A percentile compares a stretch with the other conserved stretches of the same genome.
These are phyloP conservation scores for Radiomyces spectabilis DNA, from an alignment of 192 early-diverging fungal genomes.

Conservation along the genomic window DNA sequence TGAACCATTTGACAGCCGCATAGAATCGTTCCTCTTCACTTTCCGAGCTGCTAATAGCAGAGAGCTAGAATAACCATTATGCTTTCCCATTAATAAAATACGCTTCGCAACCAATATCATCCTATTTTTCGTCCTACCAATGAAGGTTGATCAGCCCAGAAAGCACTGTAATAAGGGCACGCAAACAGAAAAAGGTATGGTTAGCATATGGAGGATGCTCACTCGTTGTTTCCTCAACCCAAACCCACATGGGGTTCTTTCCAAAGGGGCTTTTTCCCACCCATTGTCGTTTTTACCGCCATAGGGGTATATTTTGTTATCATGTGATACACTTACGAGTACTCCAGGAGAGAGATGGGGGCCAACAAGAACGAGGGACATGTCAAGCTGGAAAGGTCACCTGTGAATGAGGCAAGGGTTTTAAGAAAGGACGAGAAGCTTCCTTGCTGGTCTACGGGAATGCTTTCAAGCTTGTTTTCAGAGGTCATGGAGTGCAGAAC, in stretches of 20 bases:
- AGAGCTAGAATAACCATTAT: slow-evolving; percentile 25
- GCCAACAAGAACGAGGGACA: slow-evolving; percentile 74
- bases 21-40: slow-evolving; percentile 59
- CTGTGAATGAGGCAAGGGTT: slow-evolving; percentile 69
- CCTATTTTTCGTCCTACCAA: slow-evolving; percentile 13
- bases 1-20: slow-evolving; percentile 67
- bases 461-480: slow-evolving; percentile 29
- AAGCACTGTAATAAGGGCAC: slow-evolving; percentile 7
- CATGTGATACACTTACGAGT: slow-evolving; percentile 39
- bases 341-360: slow-evolving; percentile 73
- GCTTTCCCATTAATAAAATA: background rate
- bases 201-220: too few species aligned
- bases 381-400: slow-evolving; percentile 72
- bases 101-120: background rate
- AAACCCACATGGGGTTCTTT: too few species aligned
- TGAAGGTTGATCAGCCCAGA: slow-evolving; percentile 57
- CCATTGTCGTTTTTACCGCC: background rate
- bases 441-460: slow-evolving; percentile 54
- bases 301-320: background rate
- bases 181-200: background rate
- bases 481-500: too few species aligned
- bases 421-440: slow-evolving; percentile 60
- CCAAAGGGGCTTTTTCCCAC: too few species aligned
- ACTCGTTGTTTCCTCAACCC: too few species aligned
- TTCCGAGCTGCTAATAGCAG: slow-evolving; percentile 49